These are phyloP conservation scores for Aschersonia sp. DNA, from an alignment of 2,329 filamentous ascomycete genomes.

Conservation along the genomic window DNA sequence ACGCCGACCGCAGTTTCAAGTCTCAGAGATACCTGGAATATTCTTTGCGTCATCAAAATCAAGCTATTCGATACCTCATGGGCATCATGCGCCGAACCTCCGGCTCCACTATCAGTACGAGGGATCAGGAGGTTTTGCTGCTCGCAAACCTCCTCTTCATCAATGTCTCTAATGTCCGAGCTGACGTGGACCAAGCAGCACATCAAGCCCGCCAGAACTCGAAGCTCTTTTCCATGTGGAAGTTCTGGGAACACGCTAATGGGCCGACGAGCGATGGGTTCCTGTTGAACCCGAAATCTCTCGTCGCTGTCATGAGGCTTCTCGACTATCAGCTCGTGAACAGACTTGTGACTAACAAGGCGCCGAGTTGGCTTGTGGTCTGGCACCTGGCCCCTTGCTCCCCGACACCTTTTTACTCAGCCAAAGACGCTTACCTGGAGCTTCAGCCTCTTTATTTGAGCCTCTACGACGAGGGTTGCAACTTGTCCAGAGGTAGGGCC, in stretches of 20 bases:
- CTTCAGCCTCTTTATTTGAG: neutral
- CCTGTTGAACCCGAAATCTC: neutral
- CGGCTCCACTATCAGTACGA: neutral
- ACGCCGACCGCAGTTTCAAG: slow-evolving; percentile 13
- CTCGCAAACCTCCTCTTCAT: slow-evolving; percentile 4
- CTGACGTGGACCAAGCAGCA: slow-evolving; percentile 4
- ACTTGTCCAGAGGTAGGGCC: neutral
- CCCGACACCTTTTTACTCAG: neutral
- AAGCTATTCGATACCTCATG: slow-evolving; percentile 5
- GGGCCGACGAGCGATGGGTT: neutral
- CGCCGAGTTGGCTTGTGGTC: slow-evolving; percentile 1
- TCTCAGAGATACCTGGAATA: slow-evolving; percentile 4
- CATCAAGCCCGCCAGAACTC: slow-evolving; percentile 5
- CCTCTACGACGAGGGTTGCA: neutral
- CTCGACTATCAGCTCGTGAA: slow-evolving; percentile 3
- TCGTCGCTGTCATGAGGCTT: slow-evolving; percentile 6
- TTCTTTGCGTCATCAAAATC: slow-evolving; percentile 6
- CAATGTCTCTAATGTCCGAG: slow-evolving; percentile 6
- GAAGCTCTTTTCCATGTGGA: slow-evolving; percentile 5
- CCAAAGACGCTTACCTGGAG: slow-evolving; percentile 1
- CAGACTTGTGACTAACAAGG: neutral
- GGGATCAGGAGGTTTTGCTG: slow-evolving; percentile 6
- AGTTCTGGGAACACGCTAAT: slow-evolving; percentile 3
- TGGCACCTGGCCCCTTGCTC: neutral
- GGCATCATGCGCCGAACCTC: neutral